phyloP scores from a whole-genome alignment of 306 rosid species.

The Myrica gale region DNA sequence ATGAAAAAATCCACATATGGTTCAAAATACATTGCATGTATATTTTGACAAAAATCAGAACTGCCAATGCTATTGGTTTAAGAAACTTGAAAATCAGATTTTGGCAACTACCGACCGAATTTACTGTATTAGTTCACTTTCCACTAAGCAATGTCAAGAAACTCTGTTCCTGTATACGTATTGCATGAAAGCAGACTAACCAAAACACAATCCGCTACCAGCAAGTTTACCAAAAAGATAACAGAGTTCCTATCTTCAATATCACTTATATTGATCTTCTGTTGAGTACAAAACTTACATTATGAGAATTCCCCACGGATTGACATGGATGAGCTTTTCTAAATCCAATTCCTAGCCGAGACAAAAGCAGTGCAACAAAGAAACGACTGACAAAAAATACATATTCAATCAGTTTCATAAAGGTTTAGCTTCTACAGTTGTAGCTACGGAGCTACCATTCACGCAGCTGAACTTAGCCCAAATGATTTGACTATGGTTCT shows the following conservation, averaged over 20 bases:
- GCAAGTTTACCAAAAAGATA: neutral
- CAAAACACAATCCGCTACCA: too few species aligned
- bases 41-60: neutral
- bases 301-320: neutral
- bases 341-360: constrained; percentile 4
- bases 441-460: constrained; percentile 26
- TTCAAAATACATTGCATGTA: too few species aligned
- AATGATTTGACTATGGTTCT: constrained; percentile 91
- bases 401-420: neutral
- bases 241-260: constrained; percentile 1
- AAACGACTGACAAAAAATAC: neutral
- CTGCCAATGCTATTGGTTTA: neutral
- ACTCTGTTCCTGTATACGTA: neutral
- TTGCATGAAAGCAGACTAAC: neutral
- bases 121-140: neutral
- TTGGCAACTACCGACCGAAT: neutral
- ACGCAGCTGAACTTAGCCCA: constrained; percentile 64
- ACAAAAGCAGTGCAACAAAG: neutral
- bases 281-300: neutral
- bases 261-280: neutral
- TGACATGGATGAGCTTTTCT: constrained; percentile 1
- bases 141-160: neutral
- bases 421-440: neutral
- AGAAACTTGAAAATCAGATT: neutral
- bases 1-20: too few species aligned